Evolutionary conservation across 768 basidiomycete genomes (phyloP), one percentile per base, ranked within the genome.

Genomic region (Gymnopilus junonius): DNA sequence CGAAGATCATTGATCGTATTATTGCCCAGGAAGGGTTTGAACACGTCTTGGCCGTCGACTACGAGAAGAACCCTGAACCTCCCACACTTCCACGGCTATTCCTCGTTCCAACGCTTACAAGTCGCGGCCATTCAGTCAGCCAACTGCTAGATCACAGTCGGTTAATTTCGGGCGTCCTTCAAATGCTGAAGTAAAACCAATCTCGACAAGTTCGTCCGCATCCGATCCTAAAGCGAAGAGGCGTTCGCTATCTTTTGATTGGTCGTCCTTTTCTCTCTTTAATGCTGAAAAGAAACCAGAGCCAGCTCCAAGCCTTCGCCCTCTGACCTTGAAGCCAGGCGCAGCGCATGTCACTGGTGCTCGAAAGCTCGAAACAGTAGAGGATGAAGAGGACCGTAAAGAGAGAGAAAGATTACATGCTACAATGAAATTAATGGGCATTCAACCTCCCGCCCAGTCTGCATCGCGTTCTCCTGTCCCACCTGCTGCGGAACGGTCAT

Each of bases 1-100:
- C 94, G 48, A 99, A 98, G 83, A 99, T 99, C 67, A 93, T 99
- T 70, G 97, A 99, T 79, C 88, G 96, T 46, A 97, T 99, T 72
- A 97, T 98, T 69, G 86, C 92, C 1, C 92, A 96, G 75, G 96
- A 97, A 76, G 95, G 95, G 23, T 98, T 97, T 77, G 97, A 99
- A 75, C 94, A 97, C 69, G 92, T 99, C 58, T 86, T 98, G 35
- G 93, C 96, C n/a, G 89, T 87, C 46, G 96, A 98, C 75, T 97
- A 93, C 69, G 91, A 92, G 51, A 85, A 86, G 62, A 79, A 84
- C 31, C 79, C 80, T 62, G 79, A 84, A 31, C 79, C 80, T 11
- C 76, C 79, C 11, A 85, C 85, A 34, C 79, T 12, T 72, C 78
- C 12, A 78, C 81, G 17, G 73, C 83, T 12, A 69, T 73, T 11